Percentiles rank a stretch among this genome's conserved stretches.
Evolutionary conservation across 164 flowering plant genomes (phyloP).

Genomic region (Kingdonia uniflora): DNA sequence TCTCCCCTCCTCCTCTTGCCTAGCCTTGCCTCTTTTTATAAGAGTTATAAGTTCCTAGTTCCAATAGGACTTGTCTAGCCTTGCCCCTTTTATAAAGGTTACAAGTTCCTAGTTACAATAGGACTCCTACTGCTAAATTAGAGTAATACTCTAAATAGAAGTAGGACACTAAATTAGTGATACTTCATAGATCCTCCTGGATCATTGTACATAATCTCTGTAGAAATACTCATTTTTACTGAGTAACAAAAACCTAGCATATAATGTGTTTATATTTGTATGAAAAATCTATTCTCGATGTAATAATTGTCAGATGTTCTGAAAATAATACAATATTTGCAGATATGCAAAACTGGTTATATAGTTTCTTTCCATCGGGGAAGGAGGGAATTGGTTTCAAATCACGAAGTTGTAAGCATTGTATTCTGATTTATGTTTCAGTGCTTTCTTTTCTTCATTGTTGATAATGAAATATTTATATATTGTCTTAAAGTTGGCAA

Average conservation of each 20-base stretch:
- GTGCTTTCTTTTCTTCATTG: neutral
- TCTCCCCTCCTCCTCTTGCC: neutral
- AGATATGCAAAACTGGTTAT: constrained; percentile 3
- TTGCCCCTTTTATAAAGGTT: too few relatives aligned
- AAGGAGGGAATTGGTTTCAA: neutral
- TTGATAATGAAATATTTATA: neutral
- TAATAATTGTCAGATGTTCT: neutral
- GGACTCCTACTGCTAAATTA: too few relatives aligned
- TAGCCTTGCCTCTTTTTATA: neutral
- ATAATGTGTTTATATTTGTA: neutral
- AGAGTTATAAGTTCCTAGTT: too few relatives aligned
- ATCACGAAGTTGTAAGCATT: constrained; percentile 1
- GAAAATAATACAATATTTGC: neutral
- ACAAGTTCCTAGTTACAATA: too few relatives aligned
- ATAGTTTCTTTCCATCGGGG: neutral
- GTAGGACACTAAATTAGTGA: too few relatives aligned
- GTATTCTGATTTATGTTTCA: too few relatives aligned
- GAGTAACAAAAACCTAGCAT: too few relatives aligned
- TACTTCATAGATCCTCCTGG: neutral
- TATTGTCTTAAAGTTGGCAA: too few relatives aligned
- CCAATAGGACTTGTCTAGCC: too few relatives aligned
- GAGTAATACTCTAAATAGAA: too few relatives aligned
- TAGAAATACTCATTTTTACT: too few relatives aligned
- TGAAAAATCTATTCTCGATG: neutral
- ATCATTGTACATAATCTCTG: neutral